phyloP scores from a whole-genome alignment of 108 stramenopile genomes.

The Parmales sp. region DNA sequence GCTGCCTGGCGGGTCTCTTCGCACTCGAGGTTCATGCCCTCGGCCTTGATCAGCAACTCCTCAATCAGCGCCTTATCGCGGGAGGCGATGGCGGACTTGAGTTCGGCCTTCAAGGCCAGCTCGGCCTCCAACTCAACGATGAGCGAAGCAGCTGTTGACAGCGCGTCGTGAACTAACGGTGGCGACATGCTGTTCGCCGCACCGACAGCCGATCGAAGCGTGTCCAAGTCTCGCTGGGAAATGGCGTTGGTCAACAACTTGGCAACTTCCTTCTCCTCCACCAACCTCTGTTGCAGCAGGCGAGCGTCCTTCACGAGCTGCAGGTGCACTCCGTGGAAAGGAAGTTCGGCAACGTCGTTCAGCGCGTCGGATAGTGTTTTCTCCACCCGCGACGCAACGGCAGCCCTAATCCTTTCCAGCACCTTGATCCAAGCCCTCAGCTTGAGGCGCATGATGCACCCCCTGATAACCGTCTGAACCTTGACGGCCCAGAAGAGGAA shows the following conservation, averaged over 20 bases:
- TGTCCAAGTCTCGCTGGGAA: conserved; percentile 20
- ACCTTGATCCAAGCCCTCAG: conserved; percentile 20
- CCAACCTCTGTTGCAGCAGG: conserved; percentile 18
- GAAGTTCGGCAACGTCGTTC: conserved; percentile 21
- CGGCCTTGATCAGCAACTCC: conserved; percentile 20
- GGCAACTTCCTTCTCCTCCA: conserved; percentile 29
- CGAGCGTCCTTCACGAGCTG: conserved; percentile 23
- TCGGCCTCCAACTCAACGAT: conserved; percentile 27
- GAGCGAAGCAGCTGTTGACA: conserved; percentile 16
- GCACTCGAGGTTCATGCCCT: conserved; percentile 14
- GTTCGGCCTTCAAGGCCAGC: conserved; percentile 20
- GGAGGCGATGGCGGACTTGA: conserved; percentile 17
- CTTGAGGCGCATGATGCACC: conserved; percentile 12
- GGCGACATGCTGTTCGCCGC: conserved; percentile 18
- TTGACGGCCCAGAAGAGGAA: conserved; percentile 13
- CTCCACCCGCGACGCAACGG: conserved; percentile 25
- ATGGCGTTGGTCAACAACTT: conserved; percentile 21
- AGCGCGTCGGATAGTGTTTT: conserved; percentile 14
- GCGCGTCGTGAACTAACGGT: conserved; percentile 6
- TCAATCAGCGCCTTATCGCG: conserved; percentile 28
- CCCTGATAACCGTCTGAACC: conserved; percentile 14
- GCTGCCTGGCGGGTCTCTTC: conserved; percentile 28
- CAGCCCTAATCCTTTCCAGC: conserved; percentile 21
- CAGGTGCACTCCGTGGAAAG: conserved; percentile 21
- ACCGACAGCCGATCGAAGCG: conserved; percentile 22